Base-by-base conservation (phyloP, 108 stramenopile species). In the Pinguiococcus pyrenoidosus region DNA sequence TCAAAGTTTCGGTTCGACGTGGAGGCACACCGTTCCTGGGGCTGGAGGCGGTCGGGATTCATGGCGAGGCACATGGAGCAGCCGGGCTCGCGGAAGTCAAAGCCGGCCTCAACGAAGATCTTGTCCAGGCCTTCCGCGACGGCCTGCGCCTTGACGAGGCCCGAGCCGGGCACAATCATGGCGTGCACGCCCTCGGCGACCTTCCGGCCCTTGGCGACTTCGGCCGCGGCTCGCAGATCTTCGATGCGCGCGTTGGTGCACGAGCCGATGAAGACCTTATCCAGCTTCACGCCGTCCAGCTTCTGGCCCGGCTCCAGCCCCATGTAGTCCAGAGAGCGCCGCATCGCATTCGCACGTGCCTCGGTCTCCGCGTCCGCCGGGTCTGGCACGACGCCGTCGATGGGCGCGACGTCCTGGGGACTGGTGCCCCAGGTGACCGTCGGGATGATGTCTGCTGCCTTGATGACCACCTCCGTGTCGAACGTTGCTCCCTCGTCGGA, bases 1-100 rank as follows among this genome's bases (percentile, higher is more conserved):
- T 90, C 89, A 52, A 90, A 90, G 79, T 90, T 90, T 35, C 89
- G 79, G 56, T 90, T 90, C 34, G 85, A 86, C 18, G 89, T 90
- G 21, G 84, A 86, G 4, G 89, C 89, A 60, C 89, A 90, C 6
- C 89, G 75, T 47, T 90, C 82, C 68, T 82, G 54, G 18, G 89
- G 85, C 52, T 82, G 80, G 24, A 90, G 74, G 59, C 87, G 85
- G 54, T 90, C 89, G 30, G 85, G 62, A 46, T 90, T 90, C 89
- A 90, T 90, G 24, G 85, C 89, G 41, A 90, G 75, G 53, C 89
- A 90, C 89, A 90, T 90, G 65, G 68, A 71, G 69, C 89, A 87
- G 55, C 89, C 85, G n/a, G 85, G 85, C 68, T 87, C 89, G 26
- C 85, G 73, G 81, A 82, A 91, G 46, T 91, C 85, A 50, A 91